These are phyloP conservation scores for Incumbomyces delicatus DNA, from an alignment of 2,329 filamentous ascomycete genomes.

Conservation along the genomic window DNA sequence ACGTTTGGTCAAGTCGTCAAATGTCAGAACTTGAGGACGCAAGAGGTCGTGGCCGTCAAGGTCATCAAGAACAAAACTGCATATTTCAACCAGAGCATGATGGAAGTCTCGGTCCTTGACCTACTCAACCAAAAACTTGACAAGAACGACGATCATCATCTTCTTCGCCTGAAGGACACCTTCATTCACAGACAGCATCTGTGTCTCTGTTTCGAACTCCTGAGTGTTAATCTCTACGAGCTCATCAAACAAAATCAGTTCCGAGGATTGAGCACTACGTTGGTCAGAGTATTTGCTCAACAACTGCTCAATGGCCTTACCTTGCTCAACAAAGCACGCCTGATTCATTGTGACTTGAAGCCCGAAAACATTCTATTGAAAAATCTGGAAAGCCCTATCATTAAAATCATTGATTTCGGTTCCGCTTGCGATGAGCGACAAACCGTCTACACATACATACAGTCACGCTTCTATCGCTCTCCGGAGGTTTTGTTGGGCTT, in stretches of 20 bases:
- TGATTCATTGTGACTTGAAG: slow-evolving; percentile 97
- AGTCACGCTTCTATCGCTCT: slow-evolving; percentile 94
- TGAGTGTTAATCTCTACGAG: slow-evolving; percentile 97
- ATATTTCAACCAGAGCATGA: slow-evolving; percentile 99
- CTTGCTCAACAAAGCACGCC: slow-evolving; percentile 84
- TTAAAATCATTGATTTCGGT: slow-evolving; percentile 99
- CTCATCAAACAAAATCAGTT: slow-evolving; percentile 99
- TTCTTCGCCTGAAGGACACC: slow-evolving; percentile 88
- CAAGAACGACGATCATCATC: slow-evolving; percentile 97
- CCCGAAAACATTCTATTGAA: slow-evolving; percentile 96
- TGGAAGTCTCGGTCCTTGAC: slow-evolving; percentile 97
- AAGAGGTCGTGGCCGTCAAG: slow-evolving; percentile 97
- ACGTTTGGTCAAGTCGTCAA: slow-evolving; percentile 99
- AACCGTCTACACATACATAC: slow-evolving; percentile 98
- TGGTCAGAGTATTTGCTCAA: slow-evolving; percentile 95
- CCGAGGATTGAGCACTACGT: slow-evolving; percentile 87
- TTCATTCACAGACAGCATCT: slow-evolving; percentile 97
- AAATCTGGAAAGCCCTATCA: slow-evolving; percentile 96
- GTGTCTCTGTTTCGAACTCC: slow-evolving; percentile 87
- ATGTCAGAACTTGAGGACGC: slow-evolving; percentile 95
- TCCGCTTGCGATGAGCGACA: slow-evolving; percentile 97
- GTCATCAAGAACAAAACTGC: slow-evolving; percentile 98
- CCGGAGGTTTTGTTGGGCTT: slow-evolving; percentile 91
- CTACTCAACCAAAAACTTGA: slow-evolving; percentile 97
- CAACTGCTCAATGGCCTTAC: slow-evolving; percentile 88